Evolutionary conservation across 148 eudicot genomes (phyloP).

Genomic region (Cornus kousa): DNA sequence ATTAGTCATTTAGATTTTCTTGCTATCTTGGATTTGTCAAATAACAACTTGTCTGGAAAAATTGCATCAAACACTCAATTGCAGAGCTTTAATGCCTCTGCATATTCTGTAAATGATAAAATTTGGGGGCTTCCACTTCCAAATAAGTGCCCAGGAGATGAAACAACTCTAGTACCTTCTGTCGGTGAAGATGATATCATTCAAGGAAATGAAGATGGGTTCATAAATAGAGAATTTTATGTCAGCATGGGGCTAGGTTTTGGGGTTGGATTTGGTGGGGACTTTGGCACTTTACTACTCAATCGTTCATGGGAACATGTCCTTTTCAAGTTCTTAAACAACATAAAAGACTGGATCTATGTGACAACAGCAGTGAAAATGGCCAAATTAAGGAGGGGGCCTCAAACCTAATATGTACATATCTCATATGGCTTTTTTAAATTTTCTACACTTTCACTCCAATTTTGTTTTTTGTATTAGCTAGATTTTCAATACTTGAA

Average conservation of each 20-base stretch:
- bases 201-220: not conserved
- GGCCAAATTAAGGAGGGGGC: too few species aligned
- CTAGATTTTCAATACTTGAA: too few species aligned
- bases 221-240: not conserved
- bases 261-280: not conserved
- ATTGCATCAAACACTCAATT: slow-evolving; percentile 36
- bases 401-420: too few species aligned
- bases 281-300: not conserved
- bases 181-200: not conserved
- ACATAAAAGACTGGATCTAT: slow-evolving; percentile 1
- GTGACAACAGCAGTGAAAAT: too few species aligned
- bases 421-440: too few species aligned
- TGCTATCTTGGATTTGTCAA: slow-evolving; percentile 30
- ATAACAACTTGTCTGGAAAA: slow-evolving; percentile 33
- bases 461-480: too few species aligned
- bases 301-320: too few species aligned
- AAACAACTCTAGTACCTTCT: not conserved
- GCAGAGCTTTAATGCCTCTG: slow-evolving; percentile 28
- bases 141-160: not conserved
- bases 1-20: slow-evolving; percentile 22
- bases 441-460: too few species aligned
- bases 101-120: slow-evolving; percentile 24
- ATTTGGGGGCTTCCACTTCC: slow-evolving; percentile 21
- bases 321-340: not conserved
- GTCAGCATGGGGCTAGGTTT: not conserved